Evolutionary conservation across 352 stramenopile genomes (phyloP).

Genomic region (Pythium brachiatum): DNA sequence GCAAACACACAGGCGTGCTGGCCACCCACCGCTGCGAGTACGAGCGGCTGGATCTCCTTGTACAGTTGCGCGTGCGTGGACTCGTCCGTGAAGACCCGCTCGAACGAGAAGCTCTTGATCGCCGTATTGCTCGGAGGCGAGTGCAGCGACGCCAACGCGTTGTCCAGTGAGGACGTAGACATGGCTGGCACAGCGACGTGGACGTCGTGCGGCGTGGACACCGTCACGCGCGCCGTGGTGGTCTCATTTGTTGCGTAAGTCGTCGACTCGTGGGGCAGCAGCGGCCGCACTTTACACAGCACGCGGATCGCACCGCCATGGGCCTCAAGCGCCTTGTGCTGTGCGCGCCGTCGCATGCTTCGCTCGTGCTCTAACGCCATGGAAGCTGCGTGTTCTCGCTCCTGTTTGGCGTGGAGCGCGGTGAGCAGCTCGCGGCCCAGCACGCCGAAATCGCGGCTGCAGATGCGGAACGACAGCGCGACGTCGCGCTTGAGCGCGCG

Average conservation of each 20-base stretch:
- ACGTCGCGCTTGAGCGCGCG: slow-evolving; percentile 59
- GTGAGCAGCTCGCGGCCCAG: slow-evolving; percentile 58
- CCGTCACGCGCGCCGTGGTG: not conserved
- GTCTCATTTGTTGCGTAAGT: slow-evolving; percentile 9
- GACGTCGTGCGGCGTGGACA: slow-evolving; percentile 19
- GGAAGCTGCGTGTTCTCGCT: slow-evolving; percentile 33
- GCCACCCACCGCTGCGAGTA: slow-evolving; percentile 86
- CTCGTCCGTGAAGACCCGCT: slow-evolving; percentile 82
- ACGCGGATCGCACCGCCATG: slow-evolving; percentile 67
- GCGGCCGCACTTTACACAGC: slow-evolving; percentile 73
- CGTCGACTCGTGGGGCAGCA: slow-evolving; percentile 16
- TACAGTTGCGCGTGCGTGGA: slow-evolving; percentile 80
- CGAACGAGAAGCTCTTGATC: slow-evolving; percentile 71
- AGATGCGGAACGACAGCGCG: slow-evolving; percentile 62
- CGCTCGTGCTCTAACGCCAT: slow-evolving; percentile 58
- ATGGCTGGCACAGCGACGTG: slow-evolving; percentile 21
- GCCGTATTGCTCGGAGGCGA: not conserved
- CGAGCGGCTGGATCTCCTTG: slow-evolving; percentile 89
- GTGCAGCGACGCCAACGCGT: slow-evolving; percentile 4
- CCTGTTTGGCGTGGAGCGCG: slow-evolving; percentile 36
- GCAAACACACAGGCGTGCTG: slow-evolving; percentile 95
- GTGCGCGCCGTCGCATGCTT: slow-evolving; percentile 33
- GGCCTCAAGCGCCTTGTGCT: slow-evolving; percentile 45
- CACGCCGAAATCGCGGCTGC: slow-evolving; percentile 64
- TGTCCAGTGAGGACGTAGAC: slow-evolving; percentile 5